Conservation (phyloP, 352 stramenopile genomes). For the Pythium aristosporum region DNA sequence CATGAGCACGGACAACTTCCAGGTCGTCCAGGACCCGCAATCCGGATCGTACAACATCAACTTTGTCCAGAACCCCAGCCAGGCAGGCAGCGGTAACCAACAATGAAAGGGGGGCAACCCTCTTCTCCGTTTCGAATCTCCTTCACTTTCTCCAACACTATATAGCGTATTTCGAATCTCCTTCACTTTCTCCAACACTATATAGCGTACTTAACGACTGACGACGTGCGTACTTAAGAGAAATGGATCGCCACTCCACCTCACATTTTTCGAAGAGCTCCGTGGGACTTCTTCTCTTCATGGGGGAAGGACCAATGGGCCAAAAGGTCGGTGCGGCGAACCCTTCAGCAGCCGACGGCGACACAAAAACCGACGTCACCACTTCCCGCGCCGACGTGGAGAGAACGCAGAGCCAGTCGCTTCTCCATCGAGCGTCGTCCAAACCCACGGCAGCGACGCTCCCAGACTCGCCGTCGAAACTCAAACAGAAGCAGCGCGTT, state of each 20-base stretch:
- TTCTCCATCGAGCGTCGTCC: not conserved
- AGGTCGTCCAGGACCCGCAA: constrained; percentile 96
- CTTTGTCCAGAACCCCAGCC: constrained; percentile 72
- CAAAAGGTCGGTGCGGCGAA: not conserved
- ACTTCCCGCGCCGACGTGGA: not conserved
- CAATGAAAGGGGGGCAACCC: not conserved
- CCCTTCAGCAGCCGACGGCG: not conserved
- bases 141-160: not conserved
- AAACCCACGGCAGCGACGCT: not conserved
- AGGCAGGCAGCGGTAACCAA: not conserved
- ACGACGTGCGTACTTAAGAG: not conserved
- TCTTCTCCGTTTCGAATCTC: too few species aligned
- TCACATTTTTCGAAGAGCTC: not conserved
- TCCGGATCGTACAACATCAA: constrained; percentile 98
- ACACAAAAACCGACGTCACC: not conserved
- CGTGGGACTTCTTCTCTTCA: too few species aligned
- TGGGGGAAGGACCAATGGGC: too few species aligned
- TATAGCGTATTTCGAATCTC: not conserved
- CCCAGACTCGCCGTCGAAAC: not conserved
- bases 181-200: not conserved
- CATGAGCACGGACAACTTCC: constrained; percentile 99
- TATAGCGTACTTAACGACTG: not conserved
- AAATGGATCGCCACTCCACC: not conserved
- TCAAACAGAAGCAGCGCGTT: not conserved
- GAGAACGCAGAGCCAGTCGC: not conserved